phyloP scores from a whole-genome alignment of 305 asterid genomes.

The Monarda citriodora region DNA sequence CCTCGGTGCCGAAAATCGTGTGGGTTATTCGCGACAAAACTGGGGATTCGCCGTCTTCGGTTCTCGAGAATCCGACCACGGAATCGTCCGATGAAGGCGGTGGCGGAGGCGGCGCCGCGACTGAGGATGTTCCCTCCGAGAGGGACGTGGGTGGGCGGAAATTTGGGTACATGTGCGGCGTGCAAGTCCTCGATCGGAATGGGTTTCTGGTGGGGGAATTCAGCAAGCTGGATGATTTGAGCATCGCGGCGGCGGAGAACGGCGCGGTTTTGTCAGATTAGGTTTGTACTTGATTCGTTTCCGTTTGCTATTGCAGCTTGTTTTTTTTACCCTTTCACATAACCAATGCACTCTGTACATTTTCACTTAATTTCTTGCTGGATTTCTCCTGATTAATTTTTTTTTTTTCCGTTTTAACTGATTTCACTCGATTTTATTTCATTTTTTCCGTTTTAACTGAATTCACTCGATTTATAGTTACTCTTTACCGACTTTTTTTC shows the following conservation, averaged over 20 bases:
- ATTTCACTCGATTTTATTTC: not conserved
- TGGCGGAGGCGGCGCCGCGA: conserved; percentile 3
- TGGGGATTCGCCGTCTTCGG: conserved; percentile 28
- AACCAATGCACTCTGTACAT: not conserved
- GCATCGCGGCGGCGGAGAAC: conserved; percentile 19
- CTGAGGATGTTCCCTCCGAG: conserved; percentile 8
- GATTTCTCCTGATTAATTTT: not conserved
- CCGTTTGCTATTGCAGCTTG: not conserved
- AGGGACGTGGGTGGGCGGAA: conserved; percentile 1
- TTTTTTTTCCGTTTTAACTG: not conserved
- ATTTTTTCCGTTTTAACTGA: not conserved
- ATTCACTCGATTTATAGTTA: not conserved
- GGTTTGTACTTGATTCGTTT: not conserved
- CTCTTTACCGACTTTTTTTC: too few relatives aligned
- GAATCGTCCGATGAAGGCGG: conserved; percentile 18
- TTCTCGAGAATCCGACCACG: conserved; percentile 17
- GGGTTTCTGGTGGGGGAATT: conserved; percentile 49
- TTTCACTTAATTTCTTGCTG: not conserved
- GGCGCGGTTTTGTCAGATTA: conserved; percentile 12
- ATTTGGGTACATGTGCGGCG: conserved; percentile 26
- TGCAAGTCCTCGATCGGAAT: conserved; percentile 33
- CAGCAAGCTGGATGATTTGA: conserved; percentile 43
- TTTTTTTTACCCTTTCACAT: not conserved
- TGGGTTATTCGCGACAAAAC: conserved; percentile 17
- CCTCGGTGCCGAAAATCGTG: conserved; percentile 3